phyloP scores from a whole-genome alignment of 345 rosid species.

The Sisymbrium altissimum region DNA sequence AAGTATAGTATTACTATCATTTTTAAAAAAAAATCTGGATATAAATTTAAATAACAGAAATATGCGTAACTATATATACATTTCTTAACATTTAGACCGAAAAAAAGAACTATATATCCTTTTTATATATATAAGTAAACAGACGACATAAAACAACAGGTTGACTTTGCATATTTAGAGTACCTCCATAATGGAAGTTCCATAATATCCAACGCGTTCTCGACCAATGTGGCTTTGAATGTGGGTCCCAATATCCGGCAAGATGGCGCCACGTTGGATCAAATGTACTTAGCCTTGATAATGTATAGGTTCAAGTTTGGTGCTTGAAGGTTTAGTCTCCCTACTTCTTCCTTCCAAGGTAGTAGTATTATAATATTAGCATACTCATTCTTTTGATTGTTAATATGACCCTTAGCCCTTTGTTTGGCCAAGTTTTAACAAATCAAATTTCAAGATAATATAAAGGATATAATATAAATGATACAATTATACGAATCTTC shows the following conservation, averaged over 20 bases:
- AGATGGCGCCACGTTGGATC: neutral
- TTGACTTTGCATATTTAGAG: constrained; percentile 16
- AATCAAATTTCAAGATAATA: neutral
- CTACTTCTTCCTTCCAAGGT: neutral
- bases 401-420: neutral
- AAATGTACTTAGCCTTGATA: constrained; percentile 6
- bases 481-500: neutral
- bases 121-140: neutral
- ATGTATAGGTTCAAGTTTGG: constrained; percentile 4
- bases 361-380: neutral
- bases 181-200: neutral
- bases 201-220: neutral
- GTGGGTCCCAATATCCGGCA: neutral
- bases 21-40: too few species aligned
- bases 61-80: neutral
- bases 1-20: too few species aligned
- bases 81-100: neutral
- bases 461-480: neutral
- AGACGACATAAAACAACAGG: neutral
- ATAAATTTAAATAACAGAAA: too few species aligned
- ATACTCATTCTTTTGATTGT: constrained; percentile 1
- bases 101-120: neutral
- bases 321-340: neutral
- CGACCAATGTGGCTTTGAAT: neutral
- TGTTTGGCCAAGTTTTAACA: neutral